Evolutionary conservation across 495 filamentous ascomycete genomes (phyloP), one percentile per base, ranked within the genome.

Genomic region (Darksidea phi): DNA sequence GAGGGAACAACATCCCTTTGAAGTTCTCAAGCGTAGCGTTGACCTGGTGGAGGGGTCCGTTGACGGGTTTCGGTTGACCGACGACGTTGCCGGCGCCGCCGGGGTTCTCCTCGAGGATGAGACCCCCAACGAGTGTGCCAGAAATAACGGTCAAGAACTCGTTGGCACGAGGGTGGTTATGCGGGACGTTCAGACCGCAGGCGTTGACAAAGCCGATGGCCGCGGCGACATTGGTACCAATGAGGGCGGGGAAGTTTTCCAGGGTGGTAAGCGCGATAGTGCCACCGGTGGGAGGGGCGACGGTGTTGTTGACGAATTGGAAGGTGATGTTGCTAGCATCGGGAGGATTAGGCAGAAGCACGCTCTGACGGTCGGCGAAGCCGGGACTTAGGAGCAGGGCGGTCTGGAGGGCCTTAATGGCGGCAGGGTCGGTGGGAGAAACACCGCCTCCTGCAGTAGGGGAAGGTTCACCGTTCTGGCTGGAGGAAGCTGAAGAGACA

Each of bases 171-270:
- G 76, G 76, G 70, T 80, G 78, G 7, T 72, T 72, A 70, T 80
- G 78, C 7, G 77, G 74, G 0, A 74, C 78, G 65, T 79, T 79
- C 61, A 80, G 72, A 53, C 78, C 76, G 67, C 78, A 80, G 13
- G 75, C 73, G 8, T 68, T 71, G 36, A 79, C 51, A 64, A 78
- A 78, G 20, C 75, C 75, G 11, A 77, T 62, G 11, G 69, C 65
- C 67, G 72, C 71, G 57, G 65, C 64, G 42, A 70, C 66, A 42
- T 68, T 71, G 3, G 68, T 72, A 24, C 70, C 74, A 42, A 77
- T 73, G 23, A 79, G 66, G 0, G 75, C 71, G 1, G 76, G 77
- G 59, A 78, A 77, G n/a, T 67, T 67, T 57, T 75, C 68, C 25
- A 74, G 67, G 60, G 71, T 72, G 8, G 72, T 74, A 15, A 67